A percentile compares a stretch with the other conserved stretches of the same genome.
phyloP scores from a whole-genome alignment of 2,329 filamentous ascomycete species.

The Monilinia fructigena region DNA sequence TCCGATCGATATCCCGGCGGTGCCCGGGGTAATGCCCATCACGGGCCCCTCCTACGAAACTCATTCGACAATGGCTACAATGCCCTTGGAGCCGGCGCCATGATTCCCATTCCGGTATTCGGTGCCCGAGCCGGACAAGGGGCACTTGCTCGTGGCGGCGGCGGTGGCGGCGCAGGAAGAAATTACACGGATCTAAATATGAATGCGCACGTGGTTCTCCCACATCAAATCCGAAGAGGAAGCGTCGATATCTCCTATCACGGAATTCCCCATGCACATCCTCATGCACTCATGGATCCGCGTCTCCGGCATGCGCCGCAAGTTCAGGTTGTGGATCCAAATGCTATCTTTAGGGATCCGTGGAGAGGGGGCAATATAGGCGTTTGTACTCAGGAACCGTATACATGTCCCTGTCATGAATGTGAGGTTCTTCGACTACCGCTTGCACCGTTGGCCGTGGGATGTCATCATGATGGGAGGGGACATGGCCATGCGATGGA shows the following conservation, averaged over 20 bases:
- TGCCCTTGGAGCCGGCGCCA: neutral
- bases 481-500: conserved; percentile 1
- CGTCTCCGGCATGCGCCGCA: conserved; percentile 5
- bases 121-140: conserved; percentile 5
- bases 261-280: neutral
- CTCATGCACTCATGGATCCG: neutral
- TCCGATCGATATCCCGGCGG: conserved; percentile 17
- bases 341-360: conserved; percentile 5
- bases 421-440: conserved; percentile 7
- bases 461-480: conserved; percentile 6
- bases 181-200: neutral
- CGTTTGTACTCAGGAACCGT: conserved; percentile 3
- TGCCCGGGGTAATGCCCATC: conserved; percentile 3
- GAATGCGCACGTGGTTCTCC: neutral
- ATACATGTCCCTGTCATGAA: conserved; percentile 7
- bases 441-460: neutral
- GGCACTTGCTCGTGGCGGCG: conserved; percentile 5
- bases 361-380: neutral
- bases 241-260: conserved; percentile 10
- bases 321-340: conserved; percentile 9
- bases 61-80: conserved; percentile 19
- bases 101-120: conserved; percentile 9
- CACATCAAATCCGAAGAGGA: neutral
- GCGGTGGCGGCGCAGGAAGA: conserved; percentile 4
- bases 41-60: conserved; percentile 16